Evolutionary conservation across 805 yeast species (phyloP), one percentile per base, ranked within the genome.

Genomic region (Schwanniomyces polymorphus): DNA sequence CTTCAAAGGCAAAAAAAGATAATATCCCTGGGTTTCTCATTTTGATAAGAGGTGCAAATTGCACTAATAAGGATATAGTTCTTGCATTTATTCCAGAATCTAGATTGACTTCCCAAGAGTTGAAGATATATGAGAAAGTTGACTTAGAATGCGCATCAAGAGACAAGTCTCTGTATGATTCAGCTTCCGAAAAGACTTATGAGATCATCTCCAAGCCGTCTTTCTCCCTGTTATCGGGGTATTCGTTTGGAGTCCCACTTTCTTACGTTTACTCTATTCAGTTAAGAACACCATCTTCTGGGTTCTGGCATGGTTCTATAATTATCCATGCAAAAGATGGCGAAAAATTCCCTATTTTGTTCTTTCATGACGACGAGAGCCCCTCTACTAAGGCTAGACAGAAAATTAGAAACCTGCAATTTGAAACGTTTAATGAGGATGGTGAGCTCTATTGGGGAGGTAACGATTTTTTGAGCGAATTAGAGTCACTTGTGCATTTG

Each of bases 231-330:
- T 58, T 80, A 21, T 63, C 82, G 1, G 79, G 88, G 1, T 89
- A 82, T 66, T 82, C 91, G 5, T 91, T 91, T 67, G 79, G 86
- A 3, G 62, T 85, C 17, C 77, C 82, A 14, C 62, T 88, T 26
- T 61, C 79, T 31, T 78, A 76, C 49, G 60, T 92, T 5, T 92
- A 83, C 63, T 87, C 96, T 23, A 75, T 94, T 35, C 96, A 91
- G 63, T 79, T 86, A 10, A 76, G 97, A 45, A 85, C 85, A 2
- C 97, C 97, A 5, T 83, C 91, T 2, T 70, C 82, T 12, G 96
- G 91, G 1, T 84, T 91, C 82, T 92, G 97, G 97, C 82, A 80
- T 67, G 99, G 99, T 0, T 88, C 97, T 0, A 70, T 92, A 12
- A 72, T 90, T 1, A 65, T 94, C 26, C 85, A 89, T 64, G 80